A percentile compares a stretch with the other conserved stretches of the same genome.
Conservation (phyloP, 805 yeast genomes). For the Priceomyces carsonii region DNA sequence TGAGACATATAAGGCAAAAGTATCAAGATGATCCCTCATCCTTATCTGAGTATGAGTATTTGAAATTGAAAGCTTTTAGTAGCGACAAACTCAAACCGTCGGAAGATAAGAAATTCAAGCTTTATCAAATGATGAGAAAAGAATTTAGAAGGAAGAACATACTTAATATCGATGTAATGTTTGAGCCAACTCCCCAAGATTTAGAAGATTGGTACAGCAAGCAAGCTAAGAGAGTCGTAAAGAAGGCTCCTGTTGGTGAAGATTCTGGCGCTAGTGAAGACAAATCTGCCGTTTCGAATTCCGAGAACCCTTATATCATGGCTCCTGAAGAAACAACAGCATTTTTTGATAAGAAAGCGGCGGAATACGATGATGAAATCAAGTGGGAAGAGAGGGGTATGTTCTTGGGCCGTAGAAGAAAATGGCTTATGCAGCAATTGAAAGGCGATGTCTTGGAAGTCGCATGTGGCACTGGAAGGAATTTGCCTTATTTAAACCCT, state of each 20-base stretch:
- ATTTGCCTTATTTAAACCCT: slow-evolving; percentile 70
- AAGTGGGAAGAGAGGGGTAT: slow-evolving; percentile 69
- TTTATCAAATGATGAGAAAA: slow-evolving; percentile 57
- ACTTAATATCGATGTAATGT: slow-evolving; percentile 31
- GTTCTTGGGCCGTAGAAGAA: slow-evolving; percentile 63
- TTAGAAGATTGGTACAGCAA: slow-evolving; percentile 41
- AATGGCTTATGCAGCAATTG: slow-evolving; percentile 75
- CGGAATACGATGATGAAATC: slow-evolving; percentile 77
- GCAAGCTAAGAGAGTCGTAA: slow-evolving; percentile 27
- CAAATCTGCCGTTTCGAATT: slow-evolving; percentile 23
- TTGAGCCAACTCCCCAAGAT: slow-evolving; percentile 43
- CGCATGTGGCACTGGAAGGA: slow-evolving; percentile 95
- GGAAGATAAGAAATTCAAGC: slow-evolving; percentile 59
- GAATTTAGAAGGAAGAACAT: slow-evolving; percentile 42
- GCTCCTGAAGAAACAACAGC: slow-evolving; percentile 80
- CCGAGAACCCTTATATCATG: slow-evolving; percentile 47
- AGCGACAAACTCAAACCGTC: slow-evolving; percentile 61
- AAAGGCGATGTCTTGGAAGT: slow-evolving; percentile 92
- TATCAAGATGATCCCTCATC: slow-evolving; percentile 35
- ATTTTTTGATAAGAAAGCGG: slow-evolving; percentile 77
- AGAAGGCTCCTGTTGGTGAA: slow-evolving; percentile 25
- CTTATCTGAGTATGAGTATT: slow-evolving; percentile 61
- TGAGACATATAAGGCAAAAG: slow-evolving; percentile 42
- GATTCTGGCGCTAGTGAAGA: slow-evolving; percentile 13
- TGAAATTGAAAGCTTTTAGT: slow-evolving; percentile 60